These are phyloP conservation scores for Colletotrichum echinochloae DNA, from an alignment of 2,329 filamentous ascomycete species.

Conservation along the genomic window DNA sequence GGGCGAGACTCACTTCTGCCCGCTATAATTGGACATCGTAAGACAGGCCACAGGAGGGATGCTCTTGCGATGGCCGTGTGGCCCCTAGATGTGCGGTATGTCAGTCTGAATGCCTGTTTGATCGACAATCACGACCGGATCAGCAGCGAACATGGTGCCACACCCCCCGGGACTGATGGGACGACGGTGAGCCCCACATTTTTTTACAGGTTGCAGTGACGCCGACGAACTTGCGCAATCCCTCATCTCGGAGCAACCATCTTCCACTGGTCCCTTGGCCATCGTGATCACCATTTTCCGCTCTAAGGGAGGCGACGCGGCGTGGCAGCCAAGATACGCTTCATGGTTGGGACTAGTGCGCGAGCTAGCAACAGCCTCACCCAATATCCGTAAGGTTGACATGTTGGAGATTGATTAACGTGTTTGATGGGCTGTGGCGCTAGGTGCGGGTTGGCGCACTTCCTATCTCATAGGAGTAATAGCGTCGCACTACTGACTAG, in stretches of 20 bases:
- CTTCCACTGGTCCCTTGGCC: slow-evolving; percentile 24
- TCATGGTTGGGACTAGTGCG: slow-evolving; percentile 36
- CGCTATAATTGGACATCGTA: slow-evolving; percentile 38
- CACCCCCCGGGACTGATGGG: slow-evolving; percentile 31
- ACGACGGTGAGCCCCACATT: not conserved
- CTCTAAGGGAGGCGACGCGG: slow-evolving; percentile 11
- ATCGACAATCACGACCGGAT: slow-evolving; percentile 36
- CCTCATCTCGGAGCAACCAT: slow-evolving; percentile 39
- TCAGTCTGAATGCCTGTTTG: slow-evolving; percentile 37
- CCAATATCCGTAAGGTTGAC: slow-evolving; percentile 40
- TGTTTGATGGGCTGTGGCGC: slow-evolving; percentile 29
- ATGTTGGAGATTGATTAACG: slow-evolving; percentile 34
- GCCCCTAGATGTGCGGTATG: slow-evolving; percentile 14
- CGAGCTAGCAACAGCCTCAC: slow-evolving; percentile 19
- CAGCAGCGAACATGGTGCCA: slow-evolving; percentile 23
- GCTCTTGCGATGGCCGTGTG: slow-evolving; percentile 8
- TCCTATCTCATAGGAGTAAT: slow-evolving; percentile 33
- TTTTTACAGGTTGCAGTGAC: slow-evolving; percentile 12
- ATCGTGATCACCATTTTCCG: not conserved
- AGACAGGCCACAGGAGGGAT: not conserved
- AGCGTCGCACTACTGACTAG: slow-evolving; percentile 39
- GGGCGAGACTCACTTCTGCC: slow-evolving; percentile 16
- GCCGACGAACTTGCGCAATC: slow-evolving; percentile 16
- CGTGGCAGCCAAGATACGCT: slow-evolving; percentile 32
- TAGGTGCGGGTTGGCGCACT: slow-evolving; percentile 21